These are phyloP conservation scores for Saraca asoca DNA, from an alignment of 331 rosid genomes.

Conservation along the genomic window DNA sequence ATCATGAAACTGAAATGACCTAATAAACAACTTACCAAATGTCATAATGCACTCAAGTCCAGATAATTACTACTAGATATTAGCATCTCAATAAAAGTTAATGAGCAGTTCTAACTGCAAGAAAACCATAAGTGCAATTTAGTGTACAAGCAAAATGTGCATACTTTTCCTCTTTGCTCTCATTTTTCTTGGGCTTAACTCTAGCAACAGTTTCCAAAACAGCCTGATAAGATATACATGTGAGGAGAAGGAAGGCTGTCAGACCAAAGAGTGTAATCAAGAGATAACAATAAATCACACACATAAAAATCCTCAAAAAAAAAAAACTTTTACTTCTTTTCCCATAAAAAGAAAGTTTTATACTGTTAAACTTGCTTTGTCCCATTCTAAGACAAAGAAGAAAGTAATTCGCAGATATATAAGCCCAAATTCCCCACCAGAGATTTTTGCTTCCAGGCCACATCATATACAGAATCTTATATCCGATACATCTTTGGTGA, in stretches of 20 bases:
- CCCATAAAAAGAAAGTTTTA: no score
- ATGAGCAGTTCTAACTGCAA: conserved; percentile 25
- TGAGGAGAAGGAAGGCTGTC: conserved; percentile 34
- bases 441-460: conserved; percentile 6
- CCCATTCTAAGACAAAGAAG: neutral
- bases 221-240: conserved; percentile 63
- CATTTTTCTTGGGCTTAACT: conserved; percentile 88
- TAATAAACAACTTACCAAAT: conserved; percentile 46
- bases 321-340: neutral
- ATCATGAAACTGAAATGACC: conserved; percentile 88
- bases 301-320: conserved; percentile 23
- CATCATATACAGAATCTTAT: conserved; percentile 1
- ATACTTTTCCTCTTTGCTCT: conserved; percentile 87
- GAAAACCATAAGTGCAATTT: conserved; percentile 33
- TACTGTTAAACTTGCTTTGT: neutral
- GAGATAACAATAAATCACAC: conserved; percentile 9
- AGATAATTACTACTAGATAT: conserved; percentile 5
- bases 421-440: conserved; percentile 2
- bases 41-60: conserved; percentile 22
- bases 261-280: conserved; percentile 30
- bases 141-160: conserved; percentile 43
- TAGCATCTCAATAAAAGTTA: conserved; percentile 20
- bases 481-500: conserved; percentile 6
- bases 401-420: neutral
- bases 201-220: conserved; percentile 95